Conservation (phyloP, 192 early-diverging fungal genomes). For the Coemansia sp. region DNA sequence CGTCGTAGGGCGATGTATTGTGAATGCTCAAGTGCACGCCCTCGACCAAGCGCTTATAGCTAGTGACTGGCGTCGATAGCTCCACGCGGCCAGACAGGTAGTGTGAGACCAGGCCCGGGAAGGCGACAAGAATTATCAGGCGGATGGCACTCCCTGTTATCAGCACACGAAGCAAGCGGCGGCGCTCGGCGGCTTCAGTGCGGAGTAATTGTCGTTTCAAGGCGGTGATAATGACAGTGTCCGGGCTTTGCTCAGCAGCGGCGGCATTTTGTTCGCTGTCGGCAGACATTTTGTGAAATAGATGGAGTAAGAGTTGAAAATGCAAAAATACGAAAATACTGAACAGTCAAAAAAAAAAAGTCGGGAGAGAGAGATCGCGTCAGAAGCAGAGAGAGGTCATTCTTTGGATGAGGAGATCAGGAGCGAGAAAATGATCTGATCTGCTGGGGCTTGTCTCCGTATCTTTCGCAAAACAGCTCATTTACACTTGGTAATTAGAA, state of each 20-base stretch:
- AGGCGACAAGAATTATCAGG: slow-evolving; percentile 54
- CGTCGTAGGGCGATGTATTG: slow-evolving; percentile 84
- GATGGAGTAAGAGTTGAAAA: background rate
- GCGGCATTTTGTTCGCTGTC: background rate
- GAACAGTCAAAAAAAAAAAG: background rate
- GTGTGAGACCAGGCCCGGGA: slow-evolving; percentile 34
- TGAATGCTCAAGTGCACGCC: slow-evolving; percentile 78
- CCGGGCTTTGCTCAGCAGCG: background rate
- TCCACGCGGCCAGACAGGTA: slow-evolving; percentile 67
- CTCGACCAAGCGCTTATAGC: slow-evolving; percentile 84
- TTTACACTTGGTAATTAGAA: background rate
- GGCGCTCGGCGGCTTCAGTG: slow-evolving; percentile 12
- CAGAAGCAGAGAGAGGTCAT: background rate
- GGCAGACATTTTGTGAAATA: background rate
- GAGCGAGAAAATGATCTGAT: background rate
- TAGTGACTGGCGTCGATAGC: slow-evolving; percentile 85
- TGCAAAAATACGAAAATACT: background rate
- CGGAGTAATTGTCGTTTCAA: slow-evolving; percentile 1
- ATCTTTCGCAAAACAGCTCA: background rate
- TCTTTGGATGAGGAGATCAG: background rate
- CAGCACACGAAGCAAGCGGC: slow-evolving; percentile 21
- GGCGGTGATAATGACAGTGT: background rate
- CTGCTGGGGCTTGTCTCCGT: background rate
- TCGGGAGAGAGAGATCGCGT: background rate
- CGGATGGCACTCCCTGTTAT: slow-evolving; percentile 27